A percentile compares a stretch with the other conserved stretches of the same genome.
Evolutionary conservation across 75 land plant species (phyloP).

Genomic region (Pinus taeda): DNA sequence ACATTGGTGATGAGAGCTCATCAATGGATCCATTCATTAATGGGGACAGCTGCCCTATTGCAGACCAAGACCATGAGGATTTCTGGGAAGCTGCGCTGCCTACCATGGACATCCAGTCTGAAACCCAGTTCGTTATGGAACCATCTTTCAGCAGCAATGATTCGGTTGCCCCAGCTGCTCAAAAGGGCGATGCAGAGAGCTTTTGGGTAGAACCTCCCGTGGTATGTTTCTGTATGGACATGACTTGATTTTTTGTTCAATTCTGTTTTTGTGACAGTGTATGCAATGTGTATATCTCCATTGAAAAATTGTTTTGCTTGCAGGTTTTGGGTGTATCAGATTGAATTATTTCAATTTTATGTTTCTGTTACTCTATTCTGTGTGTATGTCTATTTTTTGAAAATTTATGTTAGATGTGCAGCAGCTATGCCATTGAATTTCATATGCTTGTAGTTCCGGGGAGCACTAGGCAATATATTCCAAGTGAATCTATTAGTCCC

Average conservation of each 20-base stretch:
- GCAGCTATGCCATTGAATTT: too few relatives aligned
- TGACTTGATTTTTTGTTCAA: background rate
- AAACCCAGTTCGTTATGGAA: conserved; percentile 3
- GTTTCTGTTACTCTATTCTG: too few relatives aligned
- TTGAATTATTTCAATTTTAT: too few relatives aligned
- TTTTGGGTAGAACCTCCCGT: background rate
- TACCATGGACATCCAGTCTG: background rate
- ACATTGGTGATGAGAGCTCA: conserved; percentile 7
- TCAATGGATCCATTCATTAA: conserved; percentile 7
- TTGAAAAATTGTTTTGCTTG: too few relatives aligned
- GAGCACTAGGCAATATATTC: too few relatives aligned
- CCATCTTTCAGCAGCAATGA: conserved; percentile 7
- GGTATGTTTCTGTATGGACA: background rate
- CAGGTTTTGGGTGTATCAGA: too few relatives aligned
- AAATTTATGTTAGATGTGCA: too few relatives aligned
- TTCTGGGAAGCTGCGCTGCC: conserved; percentile 3
- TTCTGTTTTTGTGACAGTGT: background rate
- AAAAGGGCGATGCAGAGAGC: conserved; percentile 4
- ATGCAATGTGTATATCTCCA: too few relatives aligned
- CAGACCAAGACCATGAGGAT: background rate
- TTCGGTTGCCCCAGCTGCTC: background rate
- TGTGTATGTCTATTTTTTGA: too few relatives aligned
- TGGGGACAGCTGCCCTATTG: background rate
- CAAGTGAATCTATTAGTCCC: too few relatives aligned
- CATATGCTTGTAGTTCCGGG: too few relatives aligned